A percentile compares a stretch with the other conserved stretches of the same genome.
phyloP scores from a whole-genome alignment of 345 rosid species.

The Eucalyptus pauciflora region DNA sequence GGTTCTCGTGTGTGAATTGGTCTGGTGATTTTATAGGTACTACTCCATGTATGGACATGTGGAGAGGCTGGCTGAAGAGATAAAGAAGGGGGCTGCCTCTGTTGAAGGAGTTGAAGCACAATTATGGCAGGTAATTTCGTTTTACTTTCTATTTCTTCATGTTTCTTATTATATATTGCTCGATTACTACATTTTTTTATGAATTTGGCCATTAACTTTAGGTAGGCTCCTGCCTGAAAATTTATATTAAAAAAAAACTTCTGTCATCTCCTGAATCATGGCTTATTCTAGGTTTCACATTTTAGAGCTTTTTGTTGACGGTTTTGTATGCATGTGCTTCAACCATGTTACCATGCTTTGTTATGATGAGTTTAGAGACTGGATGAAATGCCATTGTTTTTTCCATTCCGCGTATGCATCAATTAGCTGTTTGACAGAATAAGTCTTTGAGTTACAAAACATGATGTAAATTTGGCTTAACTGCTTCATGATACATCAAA shows the following conservation, averaged over 20 bases:
- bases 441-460: not conserved
- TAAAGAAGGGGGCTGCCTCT: conserved; percentile 84
- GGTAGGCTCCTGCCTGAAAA: not conserved
- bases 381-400: not conserved
- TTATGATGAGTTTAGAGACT: not conserved
- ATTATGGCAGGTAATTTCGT: conserved; percentile 68
- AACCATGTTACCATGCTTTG: not conserved
- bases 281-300: not conserved
- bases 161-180: not conserved
- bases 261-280: not conserved
- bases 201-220: not conserved
- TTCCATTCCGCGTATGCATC: not conserved
- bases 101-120: conserved; percentile 95
- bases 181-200: not conserved
- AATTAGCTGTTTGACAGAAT: not conserved
- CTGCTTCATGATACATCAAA: not conserved
- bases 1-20: not conserved
- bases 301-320: not conserved
- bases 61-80: conserved; percentile 85
- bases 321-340: not conserved
- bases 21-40: conserved; percentile 33
- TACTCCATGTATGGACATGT: conserved; percentile 98
- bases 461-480: not conserved
- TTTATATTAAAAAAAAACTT: not conserved
- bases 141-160: not conserved